Percentiles rank a stretch among this genome's conserved stretches.
These are phyloP conservation scores for Ormosia emarginata DNA, from an alignment of 306 rosid species.

Conservation along the genomic window DNA sequence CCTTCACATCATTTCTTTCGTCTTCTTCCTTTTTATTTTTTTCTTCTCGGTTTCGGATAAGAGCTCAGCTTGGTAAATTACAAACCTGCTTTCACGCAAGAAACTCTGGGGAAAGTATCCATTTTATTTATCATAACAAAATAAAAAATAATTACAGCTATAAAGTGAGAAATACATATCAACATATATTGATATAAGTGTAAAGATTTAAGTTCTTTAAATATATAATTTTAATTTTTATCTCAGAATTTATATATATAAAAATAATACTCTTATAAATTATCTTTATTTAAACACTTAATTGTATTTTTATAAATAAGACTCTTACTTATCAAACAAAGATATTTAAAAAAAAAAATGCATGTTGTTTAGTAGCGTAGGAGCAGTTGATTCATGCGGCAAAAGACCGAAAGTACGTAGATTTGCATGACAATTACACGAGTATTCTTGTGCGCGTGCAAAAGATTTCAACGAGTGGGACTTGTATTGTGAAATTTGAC, in stretches of 20 bases:
- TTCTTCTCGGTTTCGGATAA: neutral
- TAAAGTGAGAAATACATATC: neutral
- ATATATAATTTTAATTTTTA: too few species aligned
- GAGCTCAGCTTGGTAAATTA: neutral
- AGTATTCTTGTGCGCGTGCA: neutral
- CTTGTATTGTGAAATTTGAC: slow-evolving; percentile 29
- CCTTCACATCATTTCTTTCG: neutral
- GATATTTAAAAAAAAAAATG: neutral
- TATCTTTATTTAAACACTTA: too few species aligned
- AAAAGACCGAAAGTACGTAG: slow-evolving; percentile 7
- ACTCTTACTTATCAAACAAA: too few species aligned
- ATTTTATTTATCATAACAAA: neutral
- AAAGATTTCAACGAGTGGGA: slow-evolving; percentile 26
- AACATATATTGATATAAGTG: too few species aligned
- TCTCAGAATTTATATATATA: too few species aligned
- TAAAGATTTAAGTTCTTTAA: too few species aligned
- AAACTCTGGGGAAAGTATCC: neutral
- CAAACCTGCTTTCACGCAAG: slow-evolving; percentile 11
- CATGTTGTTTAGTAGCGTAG: slow-evolving; percentile 20
- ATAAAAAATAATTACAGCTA: neutral
- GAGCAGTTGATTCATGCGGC: slow-evolving; percentile 12
- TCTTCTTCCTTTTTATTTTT: neutral
- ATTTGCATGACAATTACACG: slow-evolving; percentile 29
- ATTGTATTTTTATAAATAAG: too few species aligned
- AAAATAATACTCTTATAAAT: too few species aligned